Conservation (phyloP, 805 yeast genomes). For the Starmerella ratchasimensis region DNA sequence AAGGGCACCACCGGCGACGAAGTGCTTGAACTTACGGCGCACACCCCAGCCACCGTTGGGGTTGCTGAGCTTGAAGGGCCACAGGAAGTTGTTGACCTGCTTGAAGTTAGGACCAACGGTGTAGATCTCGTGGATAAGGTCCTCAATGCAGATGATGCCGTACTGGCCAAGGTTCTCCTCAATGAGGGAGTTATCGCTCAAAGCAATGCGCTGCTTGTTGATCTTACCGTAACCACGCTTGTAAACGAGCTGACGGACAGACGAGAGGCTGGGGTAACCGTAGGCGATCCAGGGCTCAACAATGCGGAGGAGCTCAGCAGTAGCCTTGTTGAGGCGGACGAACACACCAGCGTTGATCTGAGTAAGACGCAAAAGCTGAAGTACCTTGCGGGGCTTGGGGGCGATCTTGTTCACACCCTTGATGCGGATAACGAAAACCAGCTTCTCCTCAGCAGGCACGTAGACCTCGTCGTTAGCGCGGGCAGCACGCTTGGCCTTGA, state of each 20-base stretch:
- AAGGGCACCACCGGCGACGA: conserved; percentile 95
- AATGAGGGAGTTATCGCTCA: conserved; percentile 75
- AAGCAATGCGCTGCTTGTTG: conserved; percentile 88
- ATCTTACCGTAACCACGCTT: conserved; percentile 97
- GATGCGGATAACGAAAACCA: conserved; percentile 93
- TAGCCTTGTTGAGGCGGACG: conserved; percentile 91
- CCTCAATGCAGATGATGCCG: conserved; percentile 86
- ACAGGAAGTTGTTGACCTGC: conserved; percentile 95
- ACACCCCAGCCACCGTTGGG: conserved; percentile 98
- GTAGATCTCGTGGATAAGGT: conserved; percentile 89
- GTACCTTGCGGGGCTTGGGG: conserved; percentile 98
- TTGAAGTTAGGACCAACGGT: conserved; percentile 97
- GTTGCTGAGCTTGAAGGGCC: conserved; percentile 95
- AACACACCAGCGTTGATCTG: conserved; percentile 93
- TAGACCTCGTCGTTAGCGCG: conserved; percentile 85
- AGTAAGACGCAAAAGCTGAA: conserved; percentile 77
- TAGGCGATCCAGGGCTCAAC: conserved; percentile 94
- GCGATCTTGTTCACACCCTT: conserved; percentile 98
- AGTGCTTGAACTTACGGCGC: conserved; percentile 91
- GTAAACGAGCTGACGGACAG: conserved; percentile 86
- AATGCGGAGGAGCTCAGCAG: conserved; percentile 78
- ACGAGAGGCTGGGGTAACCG: conserved; percentile 92
- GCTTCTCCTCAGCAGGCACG: conserved; percentile 88
- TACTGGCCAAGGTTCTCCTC: conserved; percentile 81
- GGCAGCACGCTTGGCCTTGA: conserved; percentile 74